These are phyloP conservation scores for Talaromyces liani DNA, from an alignment of 495 filamentous ascomycete species.

Conservation along the genomic window DNA sequence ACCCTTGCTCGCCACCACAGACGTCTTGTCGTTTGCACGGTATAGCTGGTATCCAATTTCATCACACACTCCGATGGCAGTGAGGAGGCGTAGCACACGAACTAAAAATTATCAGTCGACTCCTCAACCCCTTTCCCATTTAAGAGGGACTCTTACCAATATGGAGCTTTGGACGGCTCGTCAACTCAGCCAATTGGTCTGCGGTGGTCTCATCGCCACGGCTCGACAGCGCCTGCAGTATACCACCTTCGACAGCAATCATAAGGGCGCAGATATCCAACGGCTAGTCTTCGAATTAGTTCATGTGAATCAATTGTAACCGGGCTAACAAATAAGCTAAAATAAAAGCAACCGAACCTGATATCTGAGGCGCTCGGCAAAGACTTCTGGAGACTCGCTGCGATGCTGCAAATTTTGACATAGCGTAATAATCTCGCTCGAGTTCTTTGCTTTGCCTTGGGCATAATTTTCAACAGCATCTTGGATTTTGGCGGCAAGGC, in stretches of 20 bases:
- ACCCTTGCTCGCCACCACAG: neutral
- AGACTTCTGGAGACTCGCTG: neutral
- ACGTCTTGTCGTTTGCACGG: neutral
- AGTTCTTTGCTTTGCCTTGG: neutral
- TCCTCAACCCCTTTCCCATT: neutral
- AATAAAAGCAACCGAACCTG: neutral
- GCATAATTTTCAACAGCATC: neutral
- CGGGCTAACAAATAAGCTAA: too few species aligned
- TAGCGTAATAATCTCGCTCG: conserved; percentile 7
- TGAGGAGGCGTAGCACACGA: neutral
- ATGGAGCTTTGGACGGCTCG: neutral
- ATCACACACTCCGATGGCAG: neutral
- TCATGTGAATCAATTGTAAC: neutral
- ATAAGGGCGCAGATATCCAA: neutral
- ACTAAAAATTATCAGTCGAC: neutral
- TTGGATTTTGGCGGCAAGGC: neutral
- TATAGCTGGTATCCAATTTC: neutral
- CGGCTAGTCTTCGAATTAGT: neutral
- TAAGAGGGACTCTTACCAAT: neutral
- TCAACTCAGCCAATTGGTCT: neutral
- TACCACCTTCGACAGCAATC: neutral
- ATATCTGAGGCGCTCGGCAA: neutral
- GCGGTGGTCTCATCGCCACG: neutral
- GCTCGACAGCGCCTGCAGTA: neutral
- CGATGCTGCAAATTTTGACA: neutral